phyloP scores from a whole-genome alignment of 441 rosid species.

The Pelargonium myrrhifolium region DNA sequence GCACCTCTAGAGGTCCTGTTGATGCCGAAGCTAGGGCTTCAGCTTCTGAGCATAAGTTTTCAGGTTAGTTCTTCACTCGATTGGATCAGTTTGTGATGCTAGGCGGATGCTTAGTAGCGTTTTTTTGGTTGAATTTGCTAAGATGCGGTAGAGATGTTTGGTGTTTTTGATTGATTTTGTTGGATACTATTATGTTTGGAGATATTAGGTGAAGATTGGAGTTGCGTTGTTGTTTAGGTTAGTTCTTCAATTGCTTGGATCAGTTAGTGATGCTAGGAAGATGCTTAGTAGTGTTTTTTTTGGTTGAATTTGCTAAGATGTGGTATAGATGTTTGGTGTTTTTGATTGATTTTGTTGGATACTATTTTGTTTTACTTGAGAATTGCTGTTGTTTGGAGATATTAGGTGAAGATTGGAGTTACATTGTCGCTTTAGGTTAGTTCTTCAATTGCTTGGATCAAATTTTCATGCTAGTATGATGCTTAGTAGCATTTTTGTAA shows the following conservation, averaged over 20 bases:
- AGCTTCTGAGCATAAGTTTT: constrained; percentile 19
- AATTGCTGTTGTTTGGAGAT: too few species aligned
- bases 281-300: not conserved
- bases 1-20: constrained; percentile 22
- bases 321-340: not conserved
- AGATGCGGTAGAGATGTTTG: not conserved
- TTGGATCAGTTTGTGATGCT: not conserved
- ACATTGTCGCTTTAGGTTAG: too few species aligned
- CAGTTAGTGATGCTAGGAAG: too few species aligned
- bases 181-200: too few species aligned
- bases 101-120: not conserved
- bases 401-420: too few species aligned
- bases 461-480: too few species aligned
- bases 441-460: too few species aligned
- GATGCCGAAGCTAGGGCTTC: constrained; percentile 30
- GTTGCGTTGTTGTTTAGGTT: too few species aligned
- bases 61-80: constrained; percentile 31
- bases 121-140: not conserved
- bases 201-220: too few species aligned
- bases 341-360: not conserved
- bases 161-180: not conserved
- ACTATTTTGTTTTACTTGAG: too few species aligned
- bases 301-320: constrained; percentile 1
- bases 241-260: too few species aligned
- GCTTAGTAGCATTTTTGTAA: too few species aligned